Base-by-base conservation (phyloP, 2,329 filamentous ascomycete genomes). In the Ophioceras dolichostomum region DNA sequence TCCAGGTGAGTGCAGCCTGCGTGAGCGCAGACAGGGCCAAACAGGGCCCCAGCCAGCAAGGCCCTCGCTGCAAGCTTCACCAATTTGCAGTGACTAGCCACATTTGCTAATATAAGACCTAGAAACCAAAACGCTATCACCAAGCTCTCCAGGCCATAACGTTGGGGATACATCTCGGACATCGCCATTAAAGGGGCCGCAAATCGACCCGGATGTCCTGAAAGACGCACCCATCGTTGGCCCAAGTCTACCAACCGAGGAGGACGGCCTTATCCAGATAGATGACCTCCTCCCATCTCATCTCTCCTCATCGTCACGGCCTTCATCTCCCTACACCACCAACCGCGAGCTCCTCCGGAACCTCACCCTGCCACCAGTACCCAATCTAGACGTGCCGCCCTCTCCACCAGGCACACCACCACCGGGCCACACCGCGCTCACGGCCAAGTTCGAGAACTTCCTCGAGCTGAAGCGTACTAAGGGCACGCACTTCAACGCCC, bases 401-500 rank as follows among this genome's bases (percentile, higher is more conserved):
- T 86, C 83, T 4, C 83, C 83, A 1, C 77, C 79, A 1, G 73
- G 73, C 18, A 72, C 73, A 2, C 73, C 73, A 10, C 59, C 64
- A 1, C 52, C 62, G 24, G 47, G 59, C 30, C 57, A 46, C 3
- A 45, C 42, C 5, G 48, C 51, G 1, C 58, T 76, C 10, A 78
- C 70, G 36, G 68, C 71, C 46, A 87, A 85, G 48, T 80, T 89
- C 47, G 69, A 75, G 43, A 74, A 76, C 41, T 89, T 91, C 46
- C 69, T 89, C 1, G 67, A 74, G 32, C 67, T 89, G n/a, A 91
- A 91, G 60, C 49, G 52, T 27, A 76, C 74, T 50, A 74, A 79
- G 44, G 79, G 79, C 4, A 67, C 78, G 13, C 84, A 91, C 57
- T 89, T 89, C 65, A 88, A 91, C 54, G 66, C 76, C 47, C 78